phyloP scores from a whole-genome alignment of 139 green algal genomes.

The Dunaliella sp. region DNA sequence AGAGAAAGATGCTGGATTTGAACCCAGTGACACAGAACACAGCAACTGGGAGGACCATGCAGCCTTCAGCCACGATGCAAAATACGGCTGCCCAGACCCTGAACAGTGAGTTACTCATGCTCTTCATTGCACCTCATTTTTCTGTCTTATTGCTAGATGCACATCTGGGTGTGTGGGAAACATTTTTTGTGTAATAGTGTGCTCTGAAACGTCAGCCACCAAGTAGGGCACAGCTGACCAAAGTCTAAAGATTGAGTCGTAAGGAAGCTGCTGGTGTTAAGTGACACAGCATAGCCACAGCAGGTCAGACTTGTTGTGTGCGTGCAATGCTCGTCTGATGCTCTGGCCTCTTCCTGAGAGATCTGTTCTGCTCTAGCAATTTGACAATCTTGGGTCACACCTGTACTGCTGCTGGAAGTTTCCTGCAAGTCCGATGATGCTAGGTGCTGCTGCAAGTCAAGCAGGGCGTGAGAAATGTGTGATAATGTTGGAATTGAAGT shows the following conservation, averaged over 20 bases:
- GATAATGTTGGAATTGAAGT: slow-evolving; percentile 1
- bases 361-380: background rate
- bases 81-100: slow-evolving; percentile 56
- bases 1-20: slow-evolving; percentile 53
- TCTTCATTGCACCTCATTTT: background rate
- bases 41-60: slow-evolving; percentile 9
- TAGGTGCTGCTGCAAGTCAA: slow-evolving; percentile 48
- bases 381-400: too few relatives aligned
- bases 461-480: background rate
- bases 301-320: too few relatives aligned
- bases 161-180: too few relatives aligned
- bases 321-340: background rate
- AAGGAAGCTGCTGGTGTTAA: too few relatives aligned
- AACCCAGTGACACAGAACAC: slow-evolving; percentile 21
- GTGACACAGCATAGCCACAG: too few relatives aligned
- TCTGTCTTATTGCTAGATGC: too few relatives aligned
- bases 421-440: slow-evolving; percentile 61
- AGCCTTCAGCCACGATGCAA: slow-evolving; percentile 31
- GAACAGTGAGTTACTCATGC: slow-evolving; percentile 31
- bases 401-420: background rate
- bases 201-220: too few relatives aligned
- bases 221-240: too few relatives aligned
- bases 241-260: too few relatives aligned
- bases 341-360: background rate
- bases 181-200: too few relatives aligned